These are phyloP conservation scores for Colletotrichum eleusines DNA, from an alignment of 2,329 filamentous ascomycete species.

Conservation along the genomic window DNA sequence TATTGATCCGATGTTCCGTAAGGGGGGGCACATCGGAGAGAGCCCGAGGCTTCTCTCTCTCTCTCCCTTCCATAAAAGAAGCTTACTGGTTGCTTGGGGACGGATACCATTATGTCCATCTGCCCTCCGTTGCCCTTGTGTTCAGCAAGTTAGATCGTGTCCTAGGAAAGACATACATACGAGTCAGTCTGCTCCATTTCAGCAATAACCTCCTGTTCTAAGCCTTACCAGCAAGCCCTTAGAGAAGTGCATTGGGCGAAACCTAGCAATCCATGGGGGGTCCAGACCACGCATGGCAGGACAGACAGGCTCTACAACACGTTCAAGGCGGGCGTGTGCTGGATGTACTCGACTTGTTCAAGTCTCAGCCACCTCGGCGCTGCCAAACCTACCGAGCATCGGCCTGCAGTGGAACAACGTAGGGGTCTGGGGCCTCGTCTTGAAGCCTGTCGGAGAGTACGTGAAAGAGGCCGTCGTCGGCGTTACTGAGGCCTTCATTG, in stretches of 20 bases:
- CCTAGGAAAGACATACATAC: constrained; percentile 55
- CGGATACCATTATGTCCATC: constrained; percentile 69
- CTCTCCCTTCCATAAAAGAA: too few species aligned
- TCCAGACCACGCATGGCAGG: background rate
- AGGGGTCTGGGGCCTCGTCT: constrained; percentile 52
- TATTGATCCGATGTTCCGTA: background rate
- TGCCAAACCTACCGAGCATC: background rate
- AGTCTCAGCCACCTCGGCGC: background rate
- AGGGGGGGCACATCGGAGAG: too few species aligned
- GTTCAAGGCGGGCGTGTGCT: background rate
- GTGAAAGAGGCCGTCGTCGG: constrained; percentile 58
- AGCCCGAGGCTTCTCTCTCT: too few species aligned
- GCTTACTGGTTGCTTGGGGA: constrained; percentile 64
- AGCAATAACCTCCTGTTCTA: background rate
- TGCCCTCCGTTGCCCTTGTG: constrained; percentile 61
- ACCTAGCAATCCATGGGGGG: background rate
- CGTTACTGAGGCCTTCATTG: constrained; percentile 56
- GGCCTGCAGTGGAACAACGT: constrained; percentile 54
- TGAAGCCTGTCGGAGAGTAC: constrained; percentile 56
- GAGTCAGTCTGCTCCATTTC: constrained; percentile 32
- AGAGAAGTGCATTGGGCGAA: background rate
- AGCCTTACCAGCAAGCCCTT: constrained; percentile 41
- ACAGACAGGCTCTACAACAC: background rate
- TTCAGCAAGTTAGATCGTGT: constrained; percentile 65
- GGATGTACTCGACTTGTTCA: background rate